Evolutionary conservation across 257 asterid genomes (phyloP).

Genomic region (Plantago ovata): DNA sequence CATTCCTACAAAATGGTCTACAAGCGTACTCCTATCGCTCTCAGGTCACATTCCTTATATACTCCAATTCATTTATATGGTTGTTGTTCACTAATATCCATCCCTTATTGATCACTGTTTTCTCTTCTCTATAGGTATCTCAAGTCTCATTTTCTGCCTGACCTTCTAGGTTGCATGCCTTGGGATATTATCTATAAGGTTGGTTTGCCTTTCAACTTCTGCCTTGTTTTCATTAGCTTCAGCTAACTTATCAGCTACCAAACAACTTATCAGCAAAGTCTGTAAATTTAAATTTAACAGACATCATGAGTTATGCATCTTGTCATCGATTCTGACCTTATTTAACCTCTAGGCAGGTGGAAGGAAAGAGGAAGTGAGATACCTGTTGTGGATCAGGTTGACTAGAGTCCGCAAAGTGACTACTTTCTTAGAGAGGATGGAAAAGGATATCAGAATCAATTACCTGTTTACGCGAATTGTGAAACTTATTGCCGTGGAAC

Average conservation of each 20-base stretch:
- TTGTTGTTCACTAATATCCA: background rate
- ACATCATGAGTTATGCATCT: background rate
- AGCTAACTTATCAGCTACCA: no score
- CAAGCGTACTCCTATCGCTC: constrained; percentile 49
- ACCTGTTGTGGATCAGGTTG: constrained; percentile 75
- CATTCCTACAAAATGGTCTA: constrained; percentile 59
- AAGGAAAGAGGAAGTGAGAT: constrained; percentile 69
- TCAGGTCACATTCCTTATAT: constrained; percentile 31
- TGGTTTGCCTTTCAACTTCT: background rate
- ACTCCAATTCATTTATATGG: background rate
- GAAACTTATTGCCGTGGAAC: constrained; percentile 74
- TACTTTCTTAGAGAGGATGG: constrained; percentile 58
- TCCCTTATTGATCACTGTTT: constrained; percentile 5
- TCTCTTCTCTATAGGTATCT: constrained; percentile 38
- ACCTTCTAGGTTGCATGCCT: constrained; percentile 60
- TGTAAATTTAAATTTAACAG: no score
- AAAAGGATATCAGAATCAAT: constrained; percentile 85
- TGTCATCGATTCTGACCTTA: background rate
- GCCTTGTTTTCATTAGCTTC: no score
- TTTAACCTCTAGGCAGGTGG: constrained; percentile 52
- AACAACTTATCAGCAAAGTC: no score
- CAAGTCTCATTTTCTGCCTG: constrained; percentile 45
- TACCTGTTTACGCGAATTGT: constrained; percentile 76
- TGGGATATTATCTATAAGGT: constrained; percentile 80
- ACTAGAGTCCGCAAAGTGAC: constrained; percentile 70